Evolutionary conservation across 352 stramenopile species (phyloP).

Genomic region (Pythium oligandrum): DNA sequence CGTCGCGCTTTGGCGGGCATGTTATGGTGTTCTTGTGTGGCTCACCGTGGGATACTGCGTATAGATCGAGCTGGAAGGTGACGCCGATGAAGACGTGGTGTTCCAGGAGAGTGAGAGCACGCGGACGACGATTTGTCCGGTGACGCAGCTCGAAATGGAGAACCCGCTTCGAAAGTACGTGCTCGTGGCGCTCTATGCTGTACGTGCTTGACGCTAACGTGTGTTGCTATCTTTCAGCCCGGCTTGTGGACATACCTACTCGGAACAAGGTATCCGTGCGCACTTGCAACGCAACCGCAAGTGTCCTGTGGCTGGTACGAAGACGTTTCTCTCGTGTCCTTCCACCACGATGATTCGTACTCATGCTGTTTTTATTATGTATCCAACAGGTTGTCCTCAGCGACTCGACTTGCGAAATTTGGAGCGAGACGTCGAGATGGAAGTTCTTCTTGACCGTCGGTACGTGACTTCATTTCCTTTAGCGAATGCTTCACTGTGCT

Average conservation of each 20-base stretch:
- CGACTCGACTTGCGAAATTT: constrained; percentile 48
- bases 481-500: no score
- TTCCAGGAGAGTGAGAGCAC: constrained; percentile 78
- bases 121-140: constrained; percentile 67
- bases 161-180: constrained; percentile 71
- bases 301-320: constrained; percentile 68
- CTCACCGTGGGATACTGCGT: neutral
- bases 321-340: neutral
- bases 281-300: constrained; percentile 72
- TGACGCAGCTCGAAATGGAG: constrained; percentile 79
- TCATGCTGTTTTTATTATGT: neutral
- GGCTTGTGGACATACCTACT: constrained; percentile 77
- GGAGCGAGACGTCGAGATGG: constrained; percentile 85
- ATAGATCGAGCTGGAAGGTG: constrained; percentile 72
- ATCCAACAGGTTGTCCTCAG: constrained; percentile 54
- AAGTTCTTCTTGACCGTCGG: constrained; percentile 67
- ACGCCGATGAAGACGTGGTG: constrained; percentile 72
- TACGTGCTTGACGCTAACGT: neutral
- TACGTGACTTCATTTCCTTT: constrained; percentile 11
- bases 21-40: neutral
- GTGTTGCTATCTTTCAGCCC: constrained; percentile 27
- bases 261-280: constrained; percentile 61
- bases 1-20: neutral
- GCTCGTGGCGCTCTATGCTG: neutral
- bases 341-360: neutral